Evolutionary conservation across 2,329 filamentous ascomycete genomes (phyloP).

Genomic region (Alternaria consortialis): DNA sequence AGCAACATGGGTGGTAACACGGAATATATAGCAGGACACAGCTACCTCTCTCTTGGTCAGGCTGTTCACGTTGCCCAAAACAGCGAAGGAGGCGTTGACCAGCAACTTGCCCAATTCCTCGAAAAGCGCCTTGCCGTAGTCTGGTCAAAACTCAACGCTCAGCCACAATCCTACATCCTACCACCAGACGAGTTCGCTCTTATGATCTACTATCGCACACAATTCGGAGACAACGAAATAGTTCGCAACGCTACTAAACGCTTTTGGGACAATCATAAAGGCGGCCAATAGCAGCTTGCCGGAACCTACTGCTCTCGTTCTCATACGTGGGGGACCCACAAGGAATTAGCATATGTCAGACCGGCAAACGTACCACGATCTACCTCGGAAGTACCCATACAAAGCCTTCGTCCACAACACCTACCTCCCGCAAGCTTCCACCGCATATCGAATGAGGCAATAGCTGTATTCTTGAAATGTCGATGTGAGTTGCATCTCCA

Average conservation of each 20-base stretch:
- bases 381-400: neutral
- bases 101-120: slow-evolving; percentile 70
- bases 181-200: slow-evolving; percentile 80
- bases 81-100: slow-evolving; percentile 72
- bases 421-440: neutral
- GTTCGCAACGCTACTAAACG: slow-evolving; percentile 64
- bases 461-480: neutral
- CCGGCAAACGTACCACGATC: neutral
- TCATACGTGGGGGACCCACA: neutral
- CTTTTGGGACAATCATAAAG: slow-evolving; percentile 63
- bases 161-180: slow-evolving; percentile 76
- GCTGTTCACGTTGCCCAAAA: slow-evolving; percentile 81
- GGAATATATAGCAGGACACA: slow-evolving; percentile 52
- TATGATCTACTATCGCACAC: slow-evolving; percentile 83
- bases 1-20: slow-evolving; percentile 54
- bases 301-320: slow-evolving; percentile 5
- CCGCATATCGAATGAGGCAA: neutral
- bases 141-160: slow-evolving; percentile 71
- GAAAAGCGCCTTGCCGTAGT: slow-evolving; percentile 66
- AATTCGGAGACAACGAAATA: slow-evolving; percentile 65
- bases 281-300: slow-evolving; percentile 26
- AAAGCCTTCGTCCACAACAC: neutral
- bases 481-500: slow-evolving; percentile 5
- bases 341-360: neutral
- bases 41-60: slow-evolving; percentile 64